Base-by-base conservation (phyloP, 306 rosid species). In the Coriaria nepalensis region DNA sequence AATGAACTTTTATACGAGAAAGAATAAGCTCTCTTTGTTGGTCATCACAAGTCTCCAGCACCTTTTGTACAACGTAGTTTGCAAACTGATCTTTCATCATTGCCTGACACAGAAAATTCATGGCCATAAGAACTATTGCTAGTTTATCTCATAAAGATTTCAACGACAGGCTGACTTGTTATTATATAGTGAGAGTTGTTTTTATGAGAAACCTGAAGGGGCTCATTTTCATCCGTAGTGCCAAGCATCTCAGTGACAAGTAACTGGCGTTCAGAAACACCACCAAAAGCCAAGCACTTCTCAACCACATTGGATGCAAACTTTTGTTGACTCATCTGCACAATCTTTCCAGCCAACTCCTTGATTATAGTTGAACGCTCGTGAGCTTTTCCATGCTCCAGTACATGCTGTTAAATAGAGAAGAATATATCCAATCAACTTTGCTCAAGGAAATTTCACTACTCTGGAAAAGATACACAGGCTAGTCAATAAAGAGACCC, bases 21-120 rank as follows among this genome's bases (percentile, higher is more conserved):
- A 86, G 93, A 50, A 82, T 86, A 63, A 82, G 78, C 68, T 86
- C 96, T 0, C 96, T 88, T 11, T 82, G 93, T 49, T 82, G 96
- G 74, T 86, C 96, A 8, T 82, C 90, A 60, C 96, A 86, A 57
- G 93, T 86, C 63, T 86, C 96, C 65, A 86, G 71, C 60, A 86
- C 90, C 68, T 86, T 86, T 66, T 86, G 96, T 43, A 86, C 96
- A 33, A 86, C 96, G 9, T 86, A 83, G 67, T 83, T 83, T 34
- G 94, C 94, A 61, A 83, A 83, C 61, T 83, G 94, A 67, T 83
- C 94, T 70, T 86, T 86, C 93, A 86, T 86, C 95, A 86, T 86
- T 2, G 88, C 79, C 79, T 73, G 76, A 38, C 33, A 43, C 29
- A 42, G 9, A 20, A 40, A 37, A 50, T 43, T 6, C 45, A 29